Percentiles rank a stretch among this genome's conserved stretches.
phyloP scores from a whole-genome alignment of 2,329 filamentous ascomycete species.

The Trichoderma koningii region DNA sequence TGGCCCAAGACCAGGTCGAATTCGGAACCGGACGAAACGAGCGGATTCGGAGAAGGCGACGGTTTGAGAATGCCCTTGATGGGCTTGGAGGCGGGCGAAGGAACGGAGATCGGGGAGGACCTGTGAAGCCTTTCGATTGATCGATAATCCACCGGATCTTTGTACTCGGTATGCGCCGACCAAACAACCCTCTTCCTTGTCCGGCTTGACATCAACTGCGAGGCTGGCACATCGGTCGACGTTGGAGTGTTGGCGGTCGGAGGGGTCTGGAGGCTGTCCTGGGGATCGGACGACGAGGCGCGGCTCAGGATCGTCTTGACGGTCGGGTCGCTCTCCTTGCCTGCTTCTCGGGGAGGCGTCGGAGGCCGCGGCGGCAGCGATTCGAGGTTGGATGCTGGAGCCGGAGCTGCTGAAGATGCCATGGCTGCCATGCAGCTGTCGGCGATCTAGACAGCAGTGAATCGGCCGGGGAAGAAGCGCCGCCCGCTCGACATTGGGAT shows the following conservation, averaged over 20 bases:
- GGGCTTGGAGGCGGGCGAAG: slow-evolving; percentile 49
- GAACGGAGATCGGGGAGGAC: slow-evolving; percentile 45
- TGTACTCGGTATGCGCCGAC: slow-evolving; percentile 58
- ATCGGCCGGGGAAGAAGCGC: slow-evolving; percentile 33
- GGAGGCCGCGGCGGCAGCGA: slow-evolving; percentile 61
- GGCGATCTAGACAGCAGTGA: slow-evolving; percentile 45
- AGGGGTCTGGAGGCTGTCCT: slow-evolving; percentile 51
- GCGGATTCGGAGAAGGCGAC: slow-evolving; percentile 51
- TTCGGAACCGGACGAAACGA: slow-evolving; percentile 47
- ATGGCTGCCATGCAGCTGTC: slow-evolving; percentile 45
- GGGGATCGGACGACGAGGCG: slow-evolving; percentile 43
- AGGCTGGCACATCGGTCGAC: slow-evolving; percentile 45
- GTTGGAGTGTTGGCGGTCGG: slow-evolving; percentile 51
- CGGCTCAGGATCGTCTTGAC: slow-evolving; percentile 42
- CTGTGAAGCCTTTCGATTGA: slow-evolving; percentile 43
- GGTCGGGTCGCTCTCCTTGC: slow-evolving; percentile 42
- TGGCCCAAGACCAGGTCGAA: slow-evolving; percentile 42
- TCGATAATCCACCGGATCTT: slow-evolving; percentile 52
- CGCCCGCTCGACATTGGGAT: slow-evolving; percentile 22
- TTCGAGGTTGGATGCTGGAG: slow-evolving; percentile 48
- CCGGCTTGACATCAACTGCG: slow-evolving; percentile 48
- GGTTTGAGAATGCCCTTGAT: slow-evolving; percentile 78
- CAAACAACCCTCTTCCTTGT: slow-evolving; percentile 59
- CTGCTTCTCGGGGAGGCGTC: slow-evolving; percentile 65
- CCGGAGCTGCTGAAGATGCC: slow-evolving; percentile 46